Percentiles rank a stretch among this genome's conserved stretches.
Evolutionary conservation across 1,139 yeast genomes (phyloP).

Genomic region (Cylindricascospora bacillispora): DNA sequence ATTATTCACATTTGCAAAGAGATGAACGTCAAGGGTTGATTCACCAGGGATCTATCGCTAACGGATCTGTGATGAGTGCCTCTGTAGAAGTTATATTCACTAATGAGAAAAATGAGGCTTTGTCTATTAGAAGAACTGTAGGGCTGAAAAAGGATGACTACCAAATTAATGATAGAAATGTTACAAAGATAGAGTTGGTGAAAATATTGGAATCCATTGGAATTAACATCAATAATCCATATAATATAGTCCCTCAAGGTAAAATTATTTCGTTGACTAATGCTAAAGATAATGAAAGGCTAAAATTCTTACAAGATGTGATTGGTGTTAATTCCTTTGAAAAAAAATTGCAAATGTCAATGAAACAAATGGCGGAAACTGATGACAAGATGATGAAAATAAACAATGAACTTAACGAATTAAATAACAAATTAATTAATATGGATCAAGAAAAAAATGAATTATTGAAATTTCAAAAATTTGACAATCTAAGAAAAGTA

Average conservation of each 20-base stretch:
- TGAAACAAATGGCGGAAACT: slow-evolving; percentile 67
- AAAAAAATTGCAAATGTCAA: slow-evolving; percentile 61
- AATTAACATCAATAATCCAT: slow-evolving; percentile 80
- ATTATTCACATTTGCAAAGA: slow-evolving; percentile 73
- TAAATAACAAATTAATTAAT: slow-evolving; percentile 62
- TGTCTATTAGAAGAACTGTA: slow-evolving; percentile 72
- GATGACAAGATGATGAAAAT: slow-evolving; percentile 59
- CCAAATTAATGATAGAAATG: slow-evolving; percentile 63
- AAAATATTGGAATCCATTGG: slow-evolving; percentile 86
- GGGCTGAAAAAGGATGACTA: slow-evolving; percentile 87
- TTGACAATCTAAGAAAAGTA: slow-evolving; percentile 58
- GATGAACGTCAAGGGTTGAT: slow-evolving; percentile 83
- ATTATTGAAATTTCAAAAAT: slow-evolving; percentile 51
- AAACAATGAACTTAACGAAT: slow-evolving; percentile 57
- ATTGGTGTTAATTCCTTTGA: slow-evolving; percentile 95
- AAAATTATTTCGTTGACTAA: slow-evolving; percentile 75
- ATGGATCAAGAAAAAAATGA: slow-evolving; percentile 74
- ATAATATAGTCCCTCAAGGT: slow-evolving; percentile 96
- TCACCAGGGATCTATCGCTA: slow-evolving; percentile 62
- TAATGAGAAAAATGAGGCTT: slow-evolving; percentile 42
- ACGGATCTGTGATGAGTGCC: slow-evolving; percentile 89
- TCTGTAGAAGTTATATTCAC: slow-evolving; percentile 85
- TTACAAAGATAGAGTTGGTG: slow-evolving; percentile 72
- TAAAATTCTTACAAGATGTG: slow-evolving; percentile 72
- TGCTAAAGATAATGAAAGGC: slow-evolving; percentile 74